Evolutionary conservation across 164 flowering plant genomes (phyloP), one percentile per base, ranked within the genome.

Genomic region (Umbellularia californica): DNA sequence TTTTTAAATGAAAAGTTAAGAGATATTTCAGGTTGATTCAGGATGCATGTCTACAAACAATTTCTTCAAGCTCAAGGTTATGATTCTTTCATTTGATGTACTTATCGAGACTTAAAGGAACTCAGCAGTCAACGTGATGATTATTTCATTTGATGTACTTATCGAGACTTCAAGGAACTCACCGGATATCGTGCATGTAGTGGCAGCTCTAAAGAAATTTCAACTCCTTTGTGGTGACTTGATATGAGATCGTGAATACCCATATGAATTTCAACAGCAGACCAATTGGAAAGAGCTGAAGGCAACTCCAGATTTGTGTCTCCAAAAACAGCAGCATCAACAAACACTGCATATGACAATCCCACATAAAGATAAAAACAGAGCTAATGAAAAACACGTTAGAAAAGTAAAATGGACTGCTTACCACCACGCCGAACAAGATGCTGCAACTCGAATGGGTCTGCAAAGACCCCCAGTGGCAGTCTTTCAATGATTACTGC

Each of bases 231-330:
- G 55, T 74, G 60, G 20, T 73, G 52, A 2, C 70, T 74, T 67
- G 73, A 79, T 23, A 82, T 50, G 58, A 72, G n/a, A 65, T 76
- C 75, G 65, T 70, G 75, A 68, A 88, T 67, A 75, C 84, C 80
- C 79, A 87, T 65, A 75, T 90, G 93, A 80, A 96, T 71, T 77
- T 94, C 99, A 77, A 96, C 94, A 74, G 80, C 82, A 35, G 98
- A 87, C 33, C 80, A 79, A 70, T 88, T 88, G 64, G 97, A 89
- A 63, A 76, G 86, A 72, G 90, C 79, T 24, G 97, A 83, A 69
- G 97, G 99, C 73, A 90, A 80, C 78, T 96, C 99, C 83, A 96
- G 82, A 83, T 96, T 90, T 15, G 92, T 88, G 68, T 96, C 99
- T 70, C 99, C 99, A 81, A 91, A 89, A 63, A 91, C 97, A 78